Conservation (phyloP, 2,329 filamentous ascomycete species). For the Mycocentrospora acerina region DNA sequence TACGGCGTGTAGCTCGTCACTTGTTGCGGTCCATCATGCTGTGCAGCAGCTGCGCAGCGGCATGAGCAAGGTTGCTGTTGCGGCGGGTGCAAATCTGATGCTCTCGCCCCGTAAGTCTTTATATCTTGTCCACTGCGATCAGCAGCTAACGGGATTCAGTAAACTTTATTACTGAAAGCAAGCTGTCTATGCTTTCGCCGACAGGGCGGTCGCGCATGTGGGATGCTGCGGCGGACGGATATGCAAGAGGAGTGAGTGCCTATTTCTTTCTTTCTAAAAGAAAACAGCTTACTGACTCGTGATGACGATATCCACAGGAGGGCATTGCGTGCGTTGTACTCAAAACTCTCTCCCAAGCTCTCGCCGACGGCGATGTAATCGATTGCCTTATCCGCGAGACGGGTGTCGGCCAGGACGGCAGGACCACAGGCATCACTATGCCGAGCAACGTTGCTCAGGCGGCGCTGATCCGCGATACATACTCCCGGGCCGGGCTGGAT, state of each 20-base stretch:
- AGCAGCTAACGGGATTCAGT: not conserved
- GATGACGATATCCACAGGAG: too few relatives aligned
- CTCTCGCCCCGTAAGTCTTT: not conserved
- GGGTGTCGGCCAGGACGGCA: conserved; percentile 52
- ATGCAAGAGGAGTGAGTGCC: conserved; percentile 61
- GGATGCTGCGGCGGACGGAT: conserved; percentile 55
- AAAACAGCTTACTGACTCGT: too few relatives aligned
- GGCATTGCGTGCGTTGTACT: conserved; percentile 47
- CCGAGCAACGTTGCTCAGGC: conserved; percentile 41
- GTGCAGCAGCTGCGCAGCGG: conserved; percentile 12
- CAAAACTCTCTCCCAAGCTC: conserved; percentile 57
- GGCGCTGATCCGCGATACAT: conserved; percentile 38
- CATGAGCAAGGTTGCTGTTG: conserved; percentile 16
- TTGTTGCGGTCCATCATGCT: conserved; percentile 32
- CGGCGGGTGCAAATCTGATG: conserved; percentile 3
- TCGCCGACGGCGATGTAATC: conserved; percentile 57
- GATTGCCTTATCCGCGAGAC: conserved; percentile 45
- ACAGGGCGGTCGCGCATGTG: conserved; percentile 25
- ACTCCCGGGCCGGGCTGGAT: conserved; percentile 40
- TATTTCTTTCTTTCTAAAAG: too few relatives aligned
- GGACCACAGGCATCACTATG: conserved; percentile 46
- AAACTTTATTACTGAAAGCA: conserved; percentile 17
- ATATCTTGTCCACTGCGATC: not conserved
- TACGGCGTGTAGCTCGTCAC: conserved; percentile 41
- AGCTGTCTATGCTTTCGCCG: conserved; percentile 28